Evolutionary conservation across 306 rosid genomes (phyloP), one percentile per base, ranked within the genome.

Genomic region (Fragaria iinumae): DNA sequence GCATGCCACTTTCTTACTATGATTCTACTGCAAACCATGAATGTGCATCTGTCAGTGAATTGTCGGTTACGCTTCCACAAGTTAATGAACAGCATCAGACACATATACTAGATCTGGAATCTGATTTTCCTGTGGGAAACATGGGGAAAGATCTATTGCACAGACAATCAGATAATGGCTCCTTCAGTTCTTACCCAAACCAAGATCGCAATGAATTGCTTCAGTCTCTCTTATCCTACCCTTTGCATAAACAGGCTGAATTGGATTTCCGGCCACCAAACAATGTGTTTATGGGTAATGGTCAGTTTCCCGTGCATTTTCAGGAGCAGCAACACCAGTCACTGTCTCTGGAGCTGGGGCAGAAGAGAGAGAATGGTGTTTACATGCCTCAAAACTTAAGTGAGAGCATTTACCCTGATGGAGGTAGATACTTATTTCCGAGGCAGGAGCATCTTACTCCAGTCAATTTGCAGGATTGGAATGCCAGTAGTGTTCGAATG

Each of bases 161-260:
- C 44, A 81, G 89, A 71, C 90, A 79, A 74, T 72, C 84, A 25
- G 89, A 82, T 47, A 83, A 86, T 56, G 81, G 77, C 72, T 76
- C 91, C 72, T 90, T 92, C 79, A 80, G 77, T 83, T 76, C 91
- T 79, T 90, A 86, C 76, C 83, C 84, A 72, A 87, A 83, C 85
- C 98, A 88, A 80, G 90, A 83, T 79, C 87, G 85, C 77, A 84
- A 83, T 87, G 96, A 86, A 76, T 76, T 92, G 67, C 90, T 92
- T 70, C 91, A 85, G 29, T 87, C 99, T 56, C 83, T 90, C 80
- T 88, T 88, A 84, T 36, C 96, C 62, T 91, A 89, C 71, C 91
- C 81, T 8, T 89, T 86, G 80, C 96, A 87, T 80, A 95, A 88
- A 73, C 87, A 80, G 77, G 59, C 80, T 3, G 87, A 80, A 70